Evolutionary conservation across 495 filamentous ascomycete genomes (phyloP).

Genomic region (Penicillium bialowiezense): DNA sequence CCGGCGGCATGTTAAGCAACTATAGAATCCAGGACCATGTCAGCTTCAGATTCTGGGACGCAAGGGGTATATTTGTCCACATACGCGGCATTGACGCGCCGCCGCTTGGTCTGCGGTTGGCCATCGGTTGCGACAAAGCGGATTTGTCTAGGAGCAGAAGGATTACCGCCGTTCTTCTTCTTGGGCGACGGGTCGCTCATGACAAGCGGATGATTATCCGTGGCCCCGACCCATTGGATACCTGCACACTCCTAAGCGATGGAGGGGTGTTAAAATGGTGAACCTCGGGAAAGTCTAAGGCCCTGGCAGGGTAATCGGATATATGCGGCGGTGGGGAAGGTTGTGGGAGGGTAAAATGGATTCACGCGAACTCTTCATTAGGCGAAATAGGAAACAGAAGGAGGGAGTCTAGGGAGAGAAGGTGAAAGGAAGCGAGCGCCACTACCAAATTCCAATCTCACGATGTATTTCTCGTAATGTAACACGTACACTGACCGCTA

Average conservation of each 20-base stretch:
- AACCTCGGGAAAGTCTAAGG: neutral
- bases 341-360: constrained; percentile 14
- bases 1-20: constrained; percentile 76
- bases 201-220: constrained; percentile 42
- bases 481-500: constrained; percentile 4
- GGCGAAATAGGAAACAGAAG: constrained; percentile 1
- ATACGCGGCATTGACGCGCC: constrained; percentile 79
- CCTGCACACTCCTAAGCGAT: constrained; percentile 1
- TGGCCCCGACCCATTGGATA: constrained; percentile 42
- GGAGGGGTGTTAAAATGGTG: constrained; percentile 1
- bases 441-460: constrained; percentile 2
- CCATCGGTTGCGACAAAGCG: constrained; percentile 81
- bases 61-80: constrained; percentile 23
- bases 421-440: neutral
- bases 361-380: constrained; percentile 17
- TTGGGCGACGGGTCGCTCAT: constrained; percentile 47
- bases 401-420: constrained; percentile 9
- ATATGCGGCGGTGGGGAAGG: constrained; percentile 13
- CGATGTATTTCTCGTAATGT: constrained; percentile 4
- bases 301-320: constrained; percentile 7
- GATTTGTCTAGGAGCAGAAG: constrained; percentile 50
- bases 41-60: constrained; percentile 16
- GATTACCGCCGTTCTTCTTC: constrained; percentile 39
- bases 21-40: constrained; percentile 25
- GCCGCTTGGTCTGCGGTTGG: constrained; percentile 74